Evolutionary conservation across 768 basidiomycete genomes (phyloP).

Genomic region (Boletus tomentosulus): DNA sequence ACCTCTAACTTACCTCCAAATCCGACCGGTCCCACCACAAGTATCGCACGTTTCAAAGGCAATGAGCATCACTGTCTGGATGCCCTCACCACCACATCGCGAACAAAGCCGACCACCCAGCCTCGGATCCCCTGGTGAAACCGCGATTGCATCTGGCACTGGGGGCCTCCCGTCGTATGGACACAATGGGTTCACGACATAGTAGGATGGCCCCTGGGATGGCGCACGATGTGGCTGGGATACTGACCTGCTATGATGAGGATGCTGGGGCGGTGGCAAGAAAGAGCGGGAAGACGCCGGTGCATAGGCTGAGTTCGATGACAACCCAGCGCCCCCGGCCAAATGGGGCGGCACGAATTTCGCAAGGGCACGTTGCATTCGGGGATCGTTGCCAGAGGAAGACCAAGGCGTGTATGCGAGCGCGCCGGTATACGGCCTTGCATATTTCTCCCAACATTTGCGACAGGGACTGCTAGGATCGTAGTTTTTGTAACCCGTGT

Average conservation of each 20-base stretch:
- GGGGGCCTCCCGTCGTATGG: slow-evolving; percentile 19
- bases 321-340: background rate
- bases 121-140: slow-evolving; percentile 63
- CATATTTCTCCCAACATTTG: slow-evolving; percentile 72
- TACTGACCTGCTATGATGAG: slow-evolving; percentile 13
- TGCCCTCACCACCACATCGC: slow-evolving; percentile 60
- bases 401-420: slow-evolving; percentile 49
- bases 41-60: slow-evolving; percentile 48
- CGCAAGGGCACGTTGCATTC: slow-evolving; percentile 30
- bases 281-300: background rate
- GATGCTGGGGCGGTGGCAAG: slow-evolving; percentile 7
- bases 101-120: slow-evolving; percentile 65
- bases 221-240: slow-evolving; percentile 14
- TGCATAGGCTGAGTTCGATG: background rate
- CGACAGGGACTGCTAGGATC: slow-evolving; percentile 67
- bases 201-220: slow-evolving; percentile 16
- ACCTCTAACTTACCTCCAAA: slow-evolving; percentile 29
- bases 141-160: slow-evolving; percentile 41
- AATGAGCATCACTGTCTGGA: slow-evolving; percentile 48
- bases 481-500: slow-evolving; percentile 67
- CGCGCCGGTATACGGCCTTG: slow-evolving; percentile 56
- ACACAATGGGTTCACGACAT: slow-evolving; percentile 22
- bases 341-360: slow-evolving; percentile 22
- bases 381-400: slow-evolving; percentile 14
- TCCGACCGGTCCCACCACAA: slow-evolving; percentile 65